These are phyloP conservation scores for Exsudoporus frostii DNA, from an alignment of 768 basidiomycete genomes.

Conservation along the genomic window DNA sequence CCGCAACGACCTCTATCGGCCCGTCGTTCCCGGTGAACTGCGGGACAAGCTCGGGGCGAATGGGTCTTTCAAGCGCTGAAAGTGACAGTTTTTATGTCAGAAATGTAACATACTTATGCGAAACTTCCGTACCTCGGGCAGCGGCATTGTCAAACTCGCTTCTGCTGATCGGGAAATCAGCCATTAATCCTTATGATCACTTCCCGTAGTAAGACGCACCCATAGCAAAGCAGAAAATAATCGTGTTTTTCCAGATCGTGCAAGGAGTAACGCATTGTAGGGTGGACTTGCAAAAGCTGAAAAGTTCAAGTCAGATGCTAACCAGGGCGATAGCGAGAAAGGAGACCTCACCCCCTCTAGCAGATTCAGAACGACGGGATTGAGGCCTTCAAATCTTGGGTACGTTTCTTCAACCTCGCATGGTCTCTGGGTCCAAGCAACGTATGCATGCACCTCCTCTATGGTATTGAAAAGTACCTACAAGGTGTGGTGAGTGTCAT, in stretches of 20 bases:
- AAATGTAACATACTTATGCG: background rate
- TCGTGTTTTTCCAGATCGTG: conserved; percentile 23
- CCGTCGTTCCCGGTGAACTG: background rate
- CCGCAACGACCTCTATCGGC: conserved; percentile 8
- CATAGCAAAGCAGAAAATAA: conserved; percentile 22
- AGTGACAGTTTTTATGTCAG: conserved; percentile 6
- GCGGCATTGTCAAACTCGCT: conserved; percentile 24
- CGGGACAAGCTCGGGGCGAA: conserved; percentile 23
- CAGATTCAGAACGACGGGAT: conserved; percentile 22
- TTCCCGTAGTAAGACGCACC: conserved; percentile 14
- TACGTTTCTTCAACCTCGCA: conserved; percentile 18
- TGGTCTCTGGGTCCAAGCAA: conserved; percentile 15
- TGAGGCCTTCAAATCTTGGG: conserved; percentile 21
- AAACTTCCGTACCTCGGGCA: conserved; percentile 19
- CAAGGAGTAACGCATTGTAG: conserved; percentile 16
- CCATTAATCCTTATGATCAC: background rate
- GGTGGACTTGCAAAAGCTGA: conserved; percentile 19
- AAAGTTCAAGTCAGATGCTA: background rate
- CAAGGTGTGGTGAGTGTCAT: background rate
- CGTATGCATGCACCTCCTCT: conserved; percentile 21
- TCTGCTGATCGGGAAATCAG: conserved; percentile 10
- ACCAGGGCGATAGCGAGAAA: background rate
- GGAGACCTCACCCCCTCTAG: conserved; percentile 28
- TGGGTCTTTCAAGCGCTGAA: conserved; percentile 15
- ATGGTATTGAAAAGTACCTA: conserved; percentile 34